Evolutionary conservation across 2,329 filamentous ascomycete species (phyloP), one percentile per base, ranked within the genome.

Genomic region (Fusarium nurragi): DNA sequence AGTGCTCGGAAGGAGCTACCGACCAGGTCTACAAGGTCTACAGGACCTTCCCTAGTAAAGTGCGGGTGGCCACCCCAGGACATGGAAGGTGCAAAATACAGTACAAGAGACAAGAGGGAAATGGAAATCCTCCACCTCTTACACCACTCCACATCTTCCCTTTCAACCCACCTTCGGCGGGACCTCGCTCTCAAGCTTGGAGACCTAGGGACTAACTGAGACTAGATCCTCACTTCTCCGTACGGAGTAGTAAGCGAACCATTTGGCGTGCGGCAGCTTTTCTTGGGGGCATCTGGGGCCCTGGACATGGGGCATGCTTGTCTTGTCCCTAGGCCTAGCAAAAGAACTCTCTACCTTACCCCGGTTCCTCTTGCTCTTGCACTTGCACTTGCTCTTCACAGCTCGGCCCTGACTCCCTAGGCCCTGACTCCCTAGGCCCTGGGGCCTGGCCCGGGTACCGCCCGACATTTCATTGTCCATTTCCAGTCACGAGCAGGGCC

Each of bases 111-210:
- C n/a, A n/a, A n/a, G 25, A 26, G 25, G 12, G 12, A 26, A 26
- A 9, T 8, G 25, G 16, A 67, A 67, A 58, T 70, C 61, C 67
- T 66, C 70, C 68, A 71, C 64, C 64, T 67, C 60, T 67, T 67
- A 61, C 64, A 64, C 61, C 65, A 57, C 64, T 71, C 70, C 70
- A 70, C 70, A 70, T 71, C 70, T 72, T 65, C 68, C 62, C 68
- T n/a, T 65, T 68, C 69, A 63, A 72, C 68, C 68, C 70, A 67
- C 67, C 70, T 58, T 72, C 70, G 70, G 70, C 70, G 70, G 70
- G 70, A 72, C 70, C 65, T 72, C 67, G 70, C 68, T 71, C 65
- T 23, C 59, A 69, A 69, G 60, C 59, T 55, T 66, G 45, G 41
- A 46, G 56, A 34, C 30, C 14, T 34, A 34, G 30, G 16, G 30